phyloP scores from a whole-genome alignment of 2,329 filamentous ascomycete species.

The Arthrobotrys entomopaga region DNA sequence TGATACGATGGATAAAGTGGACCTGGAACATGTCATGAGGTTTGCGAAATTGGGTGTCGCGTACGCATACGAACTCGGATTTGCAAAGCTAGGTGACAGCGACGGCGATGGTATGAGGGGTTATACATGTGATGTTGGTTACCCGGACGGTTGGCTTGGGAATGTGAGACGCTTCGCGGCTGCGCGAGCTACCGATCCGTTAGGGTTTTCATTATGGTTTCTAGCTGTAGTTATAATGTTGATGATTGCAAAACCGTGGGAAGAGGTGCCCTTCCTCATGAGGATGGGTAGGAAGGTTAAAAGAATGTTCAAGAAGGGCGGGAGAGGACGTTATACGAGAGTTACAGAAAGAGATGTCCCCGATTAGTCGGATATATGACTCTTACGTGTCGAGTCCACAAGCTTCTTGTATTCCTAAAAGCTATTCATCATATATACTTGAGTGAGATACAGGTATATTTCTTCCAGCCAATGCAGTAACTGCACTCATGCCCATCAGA shows the following conservation, averaged over 20 bases:
- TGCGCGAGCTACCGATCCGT: slow-evolving; percentile 43
- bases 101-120: slow-evolving; percentile 12
- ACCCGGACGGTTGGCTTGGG: slow-evolving; percentile 44
- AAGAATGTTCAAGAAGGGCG: slow-evolving; percentile 20
- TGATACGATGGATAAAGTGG: slow-evolving; percentile 29
- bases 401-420: not conserved
- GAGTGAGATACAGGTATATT: too few species aligned
- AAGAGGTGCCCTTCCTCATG: slow-evolving; percentile 32
- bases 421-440: not conserved
- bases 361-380: not conserved
- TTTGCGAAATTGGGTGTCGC: slow-evolving; percentile 34
- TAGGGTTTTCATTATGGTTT: slow-evolving; percentile 40
- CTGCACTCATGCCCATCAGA: too few species aligned
- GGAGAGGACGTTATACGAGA: slow-evolving; percentile 6
- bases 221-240: slow-evolving; percentile 20
- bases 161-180: slow-evolving; percentile 31
- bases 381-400: not conserved
- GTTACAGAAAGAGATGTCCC: slow-evolving; percentile 5
- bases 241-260: slow-evolving; percentile 40
- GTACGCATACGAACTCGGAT: slow-evolving; percentile 37
- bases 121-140: slow-evolving; percentile 40
- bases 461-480: too few species aligned
- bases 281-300: slow-evolving; percentile 21
- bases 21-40: slow-evolving; percentile 3
- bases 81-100: slow-evolving; percentile 4